Conservation (phyloP, 441 rosid species). For the Euphorbia celastroides region DNA sequence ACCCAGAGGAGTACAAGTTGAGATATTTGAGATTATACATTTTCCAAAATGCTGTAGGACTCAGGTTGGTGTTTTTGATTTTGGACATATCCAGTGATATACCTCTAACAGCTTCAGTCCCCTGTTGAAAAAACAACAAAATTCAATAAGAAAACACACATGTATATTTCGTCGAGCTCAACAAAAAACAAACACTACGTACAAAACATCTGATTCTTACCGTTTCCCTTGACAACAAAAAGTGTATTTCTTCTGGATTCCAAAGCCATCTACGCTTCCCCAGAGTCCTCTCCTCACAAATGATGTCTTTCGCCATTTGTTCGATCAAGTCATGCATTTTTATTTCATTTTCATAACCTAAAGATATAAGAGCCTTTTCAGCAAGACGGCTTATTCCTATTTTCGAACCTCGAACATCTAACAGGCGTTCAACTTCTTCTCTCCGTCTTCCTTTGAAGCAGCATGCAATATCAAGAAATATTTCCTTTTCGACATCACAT, state of each 20-base stretch:
- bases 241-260: background rate
- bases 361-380: constrained; percentile 11
- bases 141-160: no score
- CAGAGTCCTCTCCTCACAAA: background rate
- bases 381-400: background rate
- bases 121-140: background rate
- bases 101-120: background rate
- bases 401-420: background rate
- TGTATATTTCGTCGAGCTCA: background rate
- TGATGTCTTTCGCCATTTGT: constrained; percentile 3
- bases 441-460: background rate
- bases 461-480: constrained; percentile 18
- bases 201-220: background rate
- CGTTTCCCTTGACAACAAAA: background rate
- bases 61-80: background rate
- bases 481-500: background rate
- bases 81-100: background rate
- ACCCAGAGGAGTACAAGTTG: background rate
- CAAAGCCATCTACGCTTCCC: background rate
- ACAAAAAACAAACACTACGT: background rate
- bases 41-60: background rate
- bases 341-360: background rate
- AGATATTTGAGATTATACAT: constrained; percentile 8
- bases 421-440: background rate
- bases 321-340: constrained; percentile 27